These are phyloP conservation scores for Claviceps sorghi DNA, from an alignment of 2,329 filamentous ascomycete genomes.

Conservation along the genomic window DNA sequence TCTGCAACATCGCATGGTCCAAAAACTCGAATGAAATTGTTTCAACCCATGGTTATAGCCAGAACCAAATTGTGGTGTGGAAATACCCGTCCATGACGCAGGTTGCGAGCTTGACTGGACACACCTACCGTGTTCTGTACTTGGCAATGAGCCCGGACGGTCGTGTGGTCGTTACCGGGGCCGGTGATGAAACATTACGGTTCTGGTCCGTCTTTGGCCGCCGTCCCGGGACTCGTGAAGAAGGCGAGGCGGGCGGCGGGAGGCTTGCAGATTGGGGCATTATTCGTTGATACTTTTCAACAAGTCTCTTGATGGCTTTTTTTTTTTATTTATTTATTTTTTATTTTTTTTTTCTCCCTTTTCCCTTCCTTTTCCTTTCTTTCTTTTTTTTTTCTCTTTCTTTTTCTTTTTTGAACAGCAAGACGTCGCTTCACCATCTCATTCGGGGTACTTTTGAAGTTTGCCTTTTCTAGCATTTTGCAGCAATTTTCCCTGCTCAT, in stretches of 20 bases:
- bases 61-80: conserved; percentile 98
- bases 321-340: too few species aligned
- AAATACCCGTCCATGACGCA: conserved; percentile 98
- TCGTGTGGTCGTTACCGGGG: conserved; percentile 83
- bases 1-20: conserved; percentile 96
- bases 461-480: neutral
- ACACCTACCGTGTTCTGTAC: conserved; percentile 93
- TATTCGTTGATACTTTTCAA: conserved; percentile 41
- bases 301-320: neutral
- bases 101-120: conserved; percentile 84
- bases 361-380: too few species aligned
- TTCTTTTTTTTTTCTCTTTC: too few species aligned
- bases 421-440: neutral
- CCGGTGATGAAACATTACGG: conserved; percentile 85
- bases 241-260: conserved; percentile 44
- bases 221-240: conserved; percentile 56
- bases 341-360: too few species aligned
- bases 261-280: conserved; percentile 67
- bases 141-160: conserved; percentile 96
- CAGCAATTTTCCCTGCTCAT: neutral
- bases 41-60: conserved; percentile 89
- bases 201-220: conserved; percentile 96
- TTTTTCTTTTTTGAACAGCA: neutral
- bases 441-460: neutral
- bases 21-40: conserved; percentile 97